Evolutionary conservation across 768 basidiomycete genomes (phyloP).

Genomic region (Leccinum subtestaceum): DNA sequence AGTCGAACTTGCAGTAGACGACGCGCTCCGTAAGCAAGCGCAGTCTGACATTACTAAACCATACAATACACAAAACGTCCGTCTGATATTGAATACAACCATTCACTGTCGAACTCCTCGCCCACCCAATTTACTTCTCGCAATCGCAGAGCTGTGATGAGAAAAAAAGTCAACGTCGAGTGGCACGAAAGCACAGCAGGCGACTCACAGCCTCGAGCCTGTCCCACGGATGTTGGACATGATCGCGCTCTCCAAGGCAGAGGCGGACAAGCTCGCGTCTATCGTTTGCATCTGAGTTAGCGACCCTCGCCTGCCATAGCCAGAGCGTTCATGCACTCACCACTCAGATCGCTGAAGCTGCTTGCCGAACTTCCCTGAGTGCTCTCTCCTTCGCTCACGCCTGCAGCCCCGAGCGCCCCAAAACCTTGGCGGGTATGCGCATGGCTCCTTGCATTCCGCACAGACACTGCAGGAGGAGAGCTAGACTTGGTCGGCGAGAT

Average conservation of each 20-base stretch:
- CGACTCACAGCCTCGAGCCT: slow-evolving; percentile 68
- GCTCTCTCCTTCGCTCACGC: slow-evolving; percentile 54
- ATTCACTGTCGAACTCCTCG: slow-evolving; percentile 30
- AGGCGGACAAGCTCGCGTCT: slow-evolving; percentile 77
- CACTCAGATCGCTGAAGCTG: slow-evolving; percentile 84
- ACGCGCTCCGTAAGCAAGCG: slow-evolving; percentile 18
- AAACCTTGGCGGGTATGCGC: slow-evolving; percentile 47
- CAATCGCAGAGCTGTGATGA: slow-evolving; percentile 32
- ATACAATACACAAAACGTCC: not conserved
- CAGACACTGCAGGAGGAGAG: slow-evolving; percentile 59
- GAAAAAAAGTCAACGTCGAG: slow-evolving; percentile 1
- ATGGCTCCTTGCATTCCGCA: slow-evolving; percentile 52
- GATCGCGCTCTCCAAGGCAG: slow-evolving; percentile 76
- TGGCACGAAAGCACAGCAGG: not conserved
- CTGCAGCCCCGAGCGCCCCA: slow-evolving; percentile 37
- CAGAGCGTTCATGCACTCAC: slow-evolving; percentile 40
- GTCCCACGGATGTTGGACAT: slow-evolving; percentile 69
- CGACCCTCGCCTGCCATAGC: not conserved
- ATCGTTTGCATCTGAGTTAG: not conserved
- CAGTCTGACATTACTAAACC: slow-evolving; percentile 8
- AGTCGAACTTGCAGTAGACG: slow-evolving; percentile 17
- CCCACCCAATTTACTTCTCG: slow-evolving; percentile 31
- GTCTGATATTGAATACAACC: not conserved
- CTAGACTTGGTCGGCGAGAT: slow-evolving; percentile 54
- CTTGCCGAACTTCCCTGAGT: slow-evolving; percentile 72